Evolutionary conservation across 495 filamentous ascomycete genomes (phyloP).

Genomic region (Coniosporium apollinis): DNA sequence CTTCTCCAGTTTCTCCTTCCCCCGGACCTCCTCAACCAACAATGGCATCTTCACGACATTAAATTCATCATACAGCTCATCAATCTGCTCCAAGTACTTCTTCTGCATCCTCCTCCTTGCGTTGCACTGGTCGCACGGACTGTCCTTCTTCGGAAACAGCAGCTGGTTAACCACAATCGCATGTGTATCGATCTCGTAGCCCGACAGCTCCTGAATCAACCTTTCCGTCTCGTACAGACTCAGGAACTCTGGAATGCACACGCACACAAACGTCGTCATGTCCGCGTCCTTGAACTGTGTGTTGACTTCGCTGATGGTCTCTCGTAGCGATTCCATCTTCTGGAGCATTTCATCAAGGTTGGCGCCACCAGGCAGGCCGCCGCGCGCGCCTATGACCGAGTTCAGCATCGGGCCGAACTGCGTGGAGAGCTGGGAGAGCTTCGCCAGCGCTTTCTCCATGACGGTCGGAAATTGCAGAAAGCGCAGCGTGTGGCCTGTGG

Average conservation of each 20-base stretch:
- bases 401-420: constrained; percentile 96
- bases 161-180: constrained; percentile 97
- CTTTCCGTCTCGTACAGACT: constrained; percentile 96
- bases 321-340: constrained; percentile 83
- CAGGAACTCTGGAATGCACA: constrained; percentile 96
- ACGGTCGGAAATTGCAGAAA: constrained; percentile 98
- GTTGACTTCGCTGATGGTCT: constrained; percentile 91
- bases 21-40: constrained; percentile 84
- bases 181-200: constrained; percentile 91
- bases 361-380: constrained; percentile 77
- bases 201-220: constrained; percentile 96
- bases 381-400: constrained; percentile 66
- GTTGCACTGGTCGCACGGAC: constrained; percentile 87
- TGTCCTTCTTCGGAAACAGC: constrained; percentile 75
- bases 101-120: constrained; percentile 95
- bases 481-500: constrained; percentile 95
- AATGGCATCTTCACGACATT: constrained; percentile 97
- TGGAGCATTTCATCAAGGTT: constrained; percentile 79
- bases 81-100: constrained; percentile 98
- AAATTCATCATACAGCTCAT: constrained; percentile 97
- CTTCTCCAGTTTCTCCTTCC: constrained; percentile 83
- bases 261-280: constrained; percentile 94
- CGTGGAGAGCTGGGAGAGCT: constrained; percentile 79
- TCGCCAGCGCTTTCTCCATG: constrained; percentile 93
- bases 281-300: constrained; percentile 93